A percentile compares a stretch with the other conserved stretches of the same genome.
phyloP scores from a whole-genome alignment of 208 protist genomes.

The Leishmania martiniquensis region DNA sequence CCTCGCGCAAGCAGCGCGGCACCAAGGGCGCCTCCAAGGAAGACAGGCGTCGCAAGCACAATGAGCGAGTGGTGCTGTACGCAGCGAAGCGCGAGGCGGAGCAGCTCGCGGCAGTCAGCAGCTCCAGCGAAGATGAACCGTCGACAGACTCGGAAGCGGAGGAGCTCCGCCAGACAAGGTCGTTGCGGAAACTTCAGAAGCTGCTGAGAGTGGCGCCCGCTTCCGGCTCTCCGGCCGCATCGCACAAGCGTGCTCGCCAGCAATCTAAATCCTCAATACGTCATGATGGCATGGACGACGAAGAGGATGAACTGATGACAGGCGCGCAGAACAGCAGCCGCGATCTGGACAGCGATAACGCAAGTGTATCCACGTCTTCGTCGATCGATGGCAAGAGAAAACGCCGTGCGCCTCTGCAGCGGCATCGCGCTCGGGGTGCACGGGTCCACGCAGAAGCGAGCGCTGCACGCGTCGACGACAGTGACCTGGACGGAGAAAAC shows the following conservation, averaged over 20 bases:
- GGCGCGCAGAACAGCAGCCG: neutral
- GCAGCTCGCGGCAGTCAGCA: constrained; percentile 76
- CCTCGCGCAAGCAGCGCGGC: constrained; percentile 53
- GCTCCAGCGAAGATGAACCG: constrained; percentile 62
- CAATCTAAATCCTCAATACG: neutral
- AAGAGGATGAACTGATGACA: neutral
- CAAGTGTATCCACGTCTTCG: neutral
- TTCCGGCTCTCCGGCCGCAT: neutral
- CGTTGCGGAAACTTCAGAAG: constrained; percentile 42
- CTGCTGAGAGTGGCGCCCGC: constrained; percentile 38
- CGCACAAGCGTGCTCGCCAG: neutral
- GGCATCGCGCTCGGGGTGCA: neutral
- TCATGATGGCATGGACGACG: neutral
- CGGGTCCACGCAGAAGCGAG: neutral
- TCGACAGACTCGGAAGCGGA: constrained; percentile 73
- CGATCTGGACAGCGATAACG: neutral
- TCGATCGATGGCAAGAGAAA: neutral
- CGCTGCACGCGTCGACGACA: neutral
- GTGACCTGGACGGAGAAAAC: constrained; percentile 33
- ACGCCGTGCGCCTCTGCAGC: neutral
- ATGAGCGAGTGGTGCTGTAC: constrained; percentile 76
- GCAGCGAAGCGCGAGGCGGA: constrained; percentile 77
- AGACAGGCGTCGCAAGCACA: constrained; percentile 65
- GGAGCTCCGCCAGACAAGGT: constrained; percentile 29
- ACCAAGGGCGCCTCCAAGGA: constrained; percentile 86